Conservation (phyloP, 345 rosid genomes). For the Brassica incana region DNA sequence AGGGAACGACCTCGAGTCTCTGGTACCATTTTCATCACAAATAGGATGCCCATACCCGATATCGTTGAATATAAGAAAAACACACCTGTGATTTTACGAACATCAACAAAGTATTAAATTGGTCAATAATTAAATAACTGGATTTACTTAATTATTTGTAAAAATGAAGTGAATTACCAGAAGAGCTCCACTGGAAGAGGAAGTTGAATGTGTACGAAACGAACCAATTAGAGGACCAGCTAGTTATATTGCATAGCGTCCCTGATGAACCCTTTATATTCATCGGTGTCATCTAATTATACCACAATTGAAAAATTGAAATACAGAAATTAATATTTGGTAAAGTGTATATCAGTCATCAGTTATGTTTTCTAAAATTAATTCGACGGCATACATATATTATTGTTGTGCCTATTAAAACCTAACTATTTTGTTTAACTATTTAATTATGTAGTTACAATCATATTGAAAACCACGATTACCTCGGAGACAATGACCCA, state of each 20-base stretch:
- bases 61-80: slow-evolving; percentile 61
- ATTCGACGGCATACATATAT: background rate
- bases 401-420: background rate
- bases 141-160: background rate
- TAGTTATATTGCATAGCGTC: slow-evolving; percentile 73
- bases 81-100: slow-evolving; percentile 47
- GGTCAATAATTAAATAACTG: slow-evolving; percentile 3
- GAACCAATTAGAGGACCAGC: slow-evolving; percentile 85
- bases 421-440: background rate
- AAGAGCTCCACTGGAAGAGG: slow-evolving; percentile 39
- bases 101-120: background rate
- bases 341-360: background rate
- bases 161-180: slow-evolving; percentile 16
- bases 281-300: slow-evolving; percentile 70
- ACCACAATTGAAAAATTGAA: background rate
- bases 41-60: slow-evolving; percentile 60
- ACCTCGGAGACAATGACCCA: slow-evolving; percentile 91
- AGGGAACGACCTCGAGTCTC: slow-evolving; percentile 77
- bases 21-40: slow-evolving; percentile 71
- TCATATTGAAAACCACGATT: slow-evolving; percentile 10
- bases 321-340: background rate
- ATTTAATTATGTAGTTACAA: background rate
- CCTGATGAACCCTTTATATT: slow-evolving; percentile 84
- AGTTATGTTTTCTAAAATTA: background rate
- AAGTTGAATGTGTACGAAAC: slow-evolving; percentile 69